Percentiles rank a stretch among this genome's conserved stretches.
Conservation (phyloP, 2,329 filamentous ascomycete genomes). For the Penicillium sp. region DNA sequence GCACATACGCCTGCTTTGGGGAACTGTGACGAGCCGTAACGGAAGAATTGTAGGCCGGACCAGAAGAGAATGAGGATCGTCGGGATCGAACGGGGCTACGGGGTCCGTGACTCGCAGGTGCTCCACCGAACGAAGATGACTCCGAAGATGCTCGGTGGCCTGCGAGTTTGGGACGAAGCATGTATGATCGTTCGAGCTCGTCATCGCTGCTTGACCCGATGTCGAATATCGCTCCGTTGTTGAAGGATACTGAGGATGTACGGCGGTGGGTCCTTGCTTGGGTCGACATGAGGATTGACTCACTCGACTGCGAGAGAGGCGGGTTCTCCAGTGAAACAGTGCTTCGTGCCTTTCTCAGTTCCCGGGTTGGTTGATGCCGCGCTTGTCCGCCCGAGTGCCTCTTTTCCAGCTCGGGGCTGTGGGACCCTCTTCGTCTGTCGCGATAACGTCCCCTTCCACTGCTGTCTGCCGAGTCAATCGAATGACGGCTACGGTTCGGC, state of each 20-base stretch:
- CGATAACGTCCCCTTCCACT: constrained; percentile 23
- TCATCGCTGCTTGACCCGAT: constrained; percentile 24
- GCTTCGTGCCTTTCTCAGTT: constrained; percentile 23
- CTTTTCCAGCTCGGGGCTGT: constrained; percentile 33
- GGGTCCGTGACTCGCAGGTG: background rate
- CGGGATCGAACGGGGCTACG: constrained; percentile 20
- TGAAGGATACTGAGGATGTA: constrained; percentile 21
- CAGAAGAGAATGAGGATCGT: constrained; percentile 25
- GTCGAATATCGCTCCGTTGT: constrained; percentile 13
- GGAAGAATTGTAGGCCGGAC: constrained; percentile 8
- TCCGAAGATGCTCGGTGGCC: constrained; percentile 16
- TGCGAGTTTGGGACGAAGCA: background rate
- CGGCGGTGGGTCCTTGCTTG: constrained; percentile 15
- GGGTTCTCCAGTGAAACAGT: constrained; percentile 24
- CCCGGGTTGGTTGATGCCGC: constrained; percentile 1
- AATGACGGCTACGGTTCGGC: constrained; percentile 17
- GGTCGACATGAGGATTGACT: constrained; percentile 7
- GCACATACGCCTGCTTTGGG: constrained; percentile 14
- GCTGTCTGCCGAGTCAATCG: constrained; percentile 25
- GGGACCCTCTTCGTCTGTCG: constrained; percentile 31
- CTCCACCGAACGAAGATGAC: constrained; percentile 3
- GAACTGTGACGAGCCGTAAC: constrained; percentile 10
- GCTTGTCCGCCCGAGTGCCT: constrained; percentile 16
- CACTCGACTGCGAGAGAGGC: constrained; percentile 7
- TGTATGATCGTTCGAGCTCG: constrained; percentile 10